phyloP scores from a whole-genome alignment of 306 rosid genomes.

The Parietaria judaica region DNA sequence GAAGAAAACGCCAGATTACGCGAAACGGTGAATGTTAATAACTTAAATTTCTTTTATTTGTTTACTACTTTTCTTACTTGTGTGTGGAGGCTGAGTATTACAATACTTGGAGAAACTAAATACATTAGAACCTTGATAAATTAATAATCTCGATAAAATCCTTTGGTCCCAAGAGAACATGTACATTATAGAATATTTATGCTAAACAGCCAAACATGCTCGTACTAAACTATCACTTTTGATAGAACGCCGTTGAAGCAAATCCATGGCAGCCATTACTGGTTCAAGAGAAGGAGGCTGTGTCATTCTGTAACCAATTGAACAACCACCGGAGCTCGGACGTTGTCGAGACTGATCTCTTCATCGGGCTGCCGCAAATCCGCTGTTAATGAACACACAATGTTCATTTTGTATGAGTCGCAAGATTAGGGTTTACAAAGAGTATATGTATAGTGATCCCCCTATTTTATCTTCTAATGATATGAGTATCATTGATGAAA shows the following conservation, averaged over 20 bases:
- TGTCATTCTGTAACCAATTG: constrained; percentile 12
- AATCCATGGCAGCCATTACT: constrained; percentile 6
- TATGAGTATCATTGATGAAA: not conserved
- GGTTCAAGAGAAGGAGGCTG: constrained; percentile 15
- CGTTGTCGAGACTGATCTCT: constrained; percentile 35
- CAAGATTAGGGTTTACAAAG: too few relatives aligned
- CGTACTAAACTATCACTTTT: not conserved
- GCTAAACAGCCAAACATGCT: too few relatives aligned
- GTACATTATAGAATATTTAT: too few relatives aligned
- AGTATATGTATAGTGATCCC: not conserved
- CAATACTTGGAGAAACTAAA: too few relatives aligned
- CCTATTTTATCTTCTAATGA: not conserved
- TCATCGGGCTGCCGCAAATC: constrained; percentile 39
- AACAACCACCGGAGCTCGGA: constrained; percentile 18
- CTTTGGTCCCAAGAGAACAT: too few relatives aligned
- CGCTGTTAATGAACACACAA: constrained; percentile 8
- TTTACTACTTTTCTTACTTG: not conserved
- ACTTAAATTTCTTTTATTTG: not conserved
- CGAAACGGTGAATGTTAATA: constrained; percentile 28
- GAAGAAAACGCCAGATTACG: constrained; percentile 33
- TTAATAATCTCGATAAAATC: too few relatives aligned
- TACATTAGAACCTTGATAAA: too few relatives aligned
- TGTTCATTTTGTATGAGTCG: not conserved
- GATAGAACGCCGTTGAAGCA: not conserved
- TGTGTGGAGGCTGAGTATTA: not conserved